Evolutionary conservation across 805 yeast species (phyloP), one percentile per base, ranked within the genome.

Genomic region (Priceomyces fermenticarens): DNA sequence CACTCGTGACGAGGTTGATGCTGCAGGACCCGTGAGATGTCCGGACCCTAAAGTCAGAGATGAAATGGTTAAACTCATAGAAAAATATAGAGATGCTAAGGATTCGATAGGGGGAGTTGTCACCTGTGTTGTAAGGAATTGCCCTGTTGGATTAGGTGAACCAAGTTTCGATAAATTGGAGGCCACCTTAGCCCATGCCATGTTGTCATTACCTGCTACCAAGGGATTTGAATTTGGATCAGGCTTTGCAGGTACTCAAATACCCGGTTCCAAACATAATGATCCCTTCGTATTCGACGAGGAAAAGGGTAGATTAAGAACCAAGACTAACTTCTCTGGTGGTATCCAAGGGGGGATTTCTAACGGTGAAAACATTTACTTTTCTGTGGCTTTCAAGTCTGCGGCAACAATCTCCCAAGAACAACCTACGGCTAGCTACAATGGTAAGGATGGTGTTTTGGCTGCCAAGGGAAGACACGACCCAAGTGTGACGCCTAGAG

Each of bases 381-480:
- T 93, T 65, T 84, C 87, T 17, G 91, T 93, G 34, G 97, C 98
- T 3, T 93, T 93, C 80, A 93, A 93, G 72, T 90, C 98, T 2
- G 97, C 96, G 12, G 99, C 99, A 38, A 93, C 99, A 32, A 93
- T 93, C 52, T 81, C 93, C 39, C 95, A 90, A 72, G 93, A 85
- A 56, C 99, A 93, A 72, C 67, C 73, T 32, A 93, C 99, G 12
- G 79, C 88, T 20, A 78, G 93, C 36, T 93, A 90, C 68, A 90
- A 86, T 17, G 99, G 99, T 55, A 75, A 77, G 51, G 80, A 70
- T 38, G 99, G 99, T 58, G 80, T 83, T 8, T 74, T 93, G 45
- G 96, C 93, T 39, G 97, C 99, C 28, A 83, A 91, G 63, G 99
- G 99, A 42, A 86, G 99, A 76, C 99, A 93, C 58, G 99, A 93